phyloP scores from a whole-genome alignment of 2,329 filamentous ascomycete genomes.

The Sporothrix dimorphospora region DNA sequence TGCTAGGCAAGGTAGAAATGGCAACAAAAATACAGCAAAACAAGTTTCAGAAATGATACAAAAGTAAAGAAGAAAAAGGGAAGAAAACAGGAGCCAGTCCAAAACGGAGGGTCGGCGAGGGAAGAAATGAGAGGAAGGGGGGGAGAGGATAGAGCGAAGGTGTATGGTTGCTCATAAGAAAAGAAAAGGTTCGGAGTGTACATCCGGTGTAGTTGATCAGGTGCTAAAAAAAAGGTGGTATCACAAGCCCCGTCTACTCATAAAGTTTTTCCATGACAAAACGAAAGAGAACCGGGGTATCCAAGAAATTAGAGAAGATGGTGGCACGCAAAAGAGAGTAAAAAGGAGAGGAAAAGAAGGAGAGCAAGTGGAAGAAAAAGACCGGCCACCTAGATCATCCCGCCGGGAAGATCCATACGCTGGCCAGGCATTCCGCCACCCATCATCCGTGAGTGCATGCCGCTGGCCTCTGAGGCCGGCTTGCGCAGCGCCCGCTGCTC shows the following conservation, averaged over 20 bases:
- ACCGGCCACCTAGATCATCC: conserved; percentile 40
- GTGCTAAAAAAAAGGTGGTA: conserved; percentile 36
- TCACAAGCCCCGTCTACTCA: conserved; percentile 35
- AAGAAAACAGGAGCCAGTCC: conserved; percentile 12
- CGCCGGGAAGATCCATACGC: conserved; percentile 41
- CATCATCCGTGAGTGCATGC: conserved; percentile 30
- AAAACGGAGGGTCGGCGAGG: conserved; percentile 4
- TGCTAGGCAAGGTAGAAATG: neutral
- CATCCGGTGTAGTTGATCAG: conserved; percentile 13
- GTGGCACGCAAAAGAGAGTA: neutral
- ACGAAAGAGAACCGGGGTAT: conserved; percentile 22
- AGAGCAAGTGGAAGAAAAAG: neutral
- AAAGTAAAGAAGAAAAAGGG: conserved; percentile 28
- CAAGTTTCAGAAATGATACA: neutral
- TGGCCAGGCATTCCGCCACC: conserved; percentile 32
- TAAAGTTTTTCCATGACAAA: conserved; percentile 18
- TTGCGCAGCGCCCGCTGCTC: conserved; percentile 50
- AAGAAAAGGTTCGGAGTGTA: neutral
- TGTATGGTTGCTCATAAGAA: neutral
- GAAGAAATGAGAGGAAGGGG: neutral
- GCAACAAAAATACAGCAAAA: neutral
- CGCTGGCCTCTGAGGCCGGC: conserved; percentile 46
- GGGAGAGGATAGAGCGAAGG: conserved; percentile 1
- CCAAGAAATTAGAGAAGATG: conserved; percentile 20
- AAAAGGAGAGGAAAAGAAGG: neutral